Evolutionary conservation across 2,329 filamentous ascomycete species (phyloP).

Genomic region (Nannizziopsis barbatae): DNA sequence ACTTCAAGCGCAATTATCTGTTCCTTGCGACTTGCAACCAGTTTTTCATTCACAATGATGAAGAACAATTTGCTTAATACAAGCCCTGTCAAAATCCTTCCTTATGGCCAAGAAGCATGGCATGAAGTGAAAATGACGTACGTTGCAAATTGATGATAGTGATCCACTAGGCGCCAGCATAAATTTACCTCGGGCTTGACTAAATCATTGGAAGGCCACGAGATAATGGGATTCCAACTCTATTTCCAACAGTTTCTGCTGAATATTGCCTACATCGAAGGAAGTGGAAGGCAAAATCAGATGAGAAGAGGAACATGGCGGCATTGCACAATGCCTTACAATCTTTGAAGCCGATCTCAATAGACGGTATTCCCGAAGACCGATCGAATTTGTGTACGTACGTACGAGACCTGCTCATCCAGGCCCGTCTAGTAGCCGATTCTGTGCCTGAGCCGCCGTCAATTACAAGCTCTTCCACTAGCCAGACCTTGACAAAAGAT

Average conservation of each 20-base stretch:
- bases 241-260: not conserved
- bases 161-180: not conserved
- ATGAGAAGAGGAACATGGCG: conserved; percentile 37
- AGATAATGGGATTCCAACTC: too few relatives aligned
- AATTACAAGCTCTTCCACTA: conserved; percentile 33
- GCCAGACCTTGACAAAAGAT: conserved; percentile 39
- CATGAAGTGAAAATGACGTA: not conserved
- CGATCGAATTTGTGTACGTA: conserved; percentile 44
- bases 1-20: too few relatives aligned
- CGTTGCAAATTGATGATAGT: not conserved
- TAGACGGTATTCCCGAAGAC: conserved; percentile 38
- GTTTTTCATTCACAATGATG: too few relatives aligned
- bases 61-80: too few relatives aligned
- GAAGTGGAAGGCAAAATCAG: not conserved
- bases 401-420: conserved; percentile 49
- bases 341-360: conserved; percentile 46
- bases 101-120: not conserved
- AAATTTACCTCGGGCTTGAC: not conserved
- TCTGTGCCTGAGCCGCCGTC: conserved; percentile 53
- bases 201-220: too few relatives aligned
- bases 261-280: not conserved
- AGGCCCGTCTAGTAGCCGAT: conserved; percentile 61
- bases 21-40: too few relatives aligned
- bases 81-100: too few relatives aligned
- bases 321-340: conserved; percentile 49